Evolutionary conservation across 495 filamentous ascomycete species (phyloP), one percentile per base, ranked within the genome.

Genomic region (Ramalina peruviana): DNA sequence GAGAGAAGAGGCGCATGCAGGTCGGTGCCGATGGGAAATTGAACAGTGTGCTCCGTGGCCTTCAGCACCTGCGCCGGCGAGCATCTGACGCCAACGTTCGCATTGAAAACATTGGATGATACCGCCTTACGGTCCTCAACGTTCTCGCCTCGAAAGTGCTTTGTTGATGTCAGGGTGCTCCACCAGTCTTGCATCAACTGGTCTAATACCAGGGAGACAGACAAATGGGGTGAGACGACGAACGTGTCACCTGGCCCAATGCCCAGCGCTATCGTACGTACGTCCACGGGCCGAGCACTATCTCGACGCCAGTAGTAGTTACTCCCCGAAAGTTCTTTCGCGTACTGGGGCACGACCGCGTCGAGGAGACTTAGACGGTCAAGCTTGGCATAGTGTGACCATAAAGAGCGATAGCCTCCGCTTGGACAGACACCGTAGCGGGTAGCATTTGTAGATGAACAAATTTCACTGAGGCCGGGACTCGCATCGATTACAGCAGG

Each of bases 401-500:
- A 52, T 15, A 56, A 16, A 1, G 56, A 56, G 6, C 47, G 21
- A 39, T 41, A 59, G 15, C 54, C 57, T 12, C 50, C 50, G 11
- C 36, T 51, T 3, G 54, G 57, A 26, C 57, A 59, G n/a, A 60
- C 30, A 3, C 47, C 50, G n/a, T 54, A 37, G 10, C n/a, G 12
- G 6, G 48, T 46, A 6, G 54, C 40, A 36, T 50, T 52, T 15
- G 40, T 26, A 0, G 13, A 36, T 7, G n/a, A 36, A 41, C 54
- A 57, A 36, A 48, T 19, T n/a, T 6, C 20, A 13, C 40, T 15
- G 13, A 54, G 40, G 12, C 43, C 26, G 1, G 49, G 19, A 17
- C 43, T 21, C 21, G 39, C 21, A 16, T 23, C 30, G 26, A 56
- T 23, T 9, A 48, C 39, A 11, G 6, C 25, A 0, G 57, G 57